Percentiles rank a stretch among this genome's conserved stretches.
Evolutionary conservation across 257 asterid species (phyloP).

Genomic region (Nicotiana sylvestris): DNA sequence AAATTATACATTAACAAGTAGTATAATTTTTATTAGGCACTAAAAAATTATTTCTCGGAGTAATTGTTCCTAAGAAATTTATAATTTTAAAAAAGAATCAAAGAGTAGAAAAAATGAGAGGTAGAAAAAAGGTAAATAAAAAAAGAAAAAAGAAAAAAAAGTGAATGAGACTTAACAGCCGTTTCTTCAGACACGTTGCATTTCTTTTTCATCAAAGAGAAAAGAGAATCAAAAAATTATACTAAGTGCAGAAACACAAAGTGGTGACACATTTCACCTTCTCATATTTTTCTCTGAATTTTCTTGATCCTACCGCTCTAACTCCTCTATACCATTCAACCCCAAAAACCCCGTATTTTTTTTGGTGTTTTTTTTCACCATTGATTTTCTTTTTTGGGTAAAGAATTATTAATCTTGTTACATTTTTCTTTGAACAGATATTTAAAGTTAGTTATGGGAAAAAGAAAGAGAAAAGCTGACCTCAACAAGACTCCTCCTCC

Average conservation of each 20-base stretch:
- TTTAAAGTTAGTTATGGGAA: slow-evolving; percentile 13
- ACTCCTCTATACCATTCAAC: neutral
- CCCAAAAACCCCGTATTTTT: neutral
- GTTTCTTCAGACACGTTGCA: neutral
- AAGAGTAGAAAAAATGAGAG: neutral
- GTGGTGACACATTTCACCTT: neutral
- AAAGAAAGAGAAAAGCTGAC: slow-evolving; percentile 19
- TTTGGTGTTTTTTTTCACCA: neutral
- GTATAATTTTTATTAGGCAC: no score
- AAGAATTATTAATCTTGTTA: neutral
- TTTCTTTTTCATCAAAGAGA: neutral
- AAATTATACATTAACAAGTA: no score
- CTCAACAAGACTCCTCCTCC: slow-evolving; percentile 19
- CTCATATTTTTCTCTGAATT: neutral
- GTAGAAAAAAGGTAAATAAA: neutral
- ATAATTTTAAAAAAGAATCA: no score
- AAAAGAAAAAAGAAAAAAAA: neutral
- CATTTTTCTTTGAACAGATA: neutral
- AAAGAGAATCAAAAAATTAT: neutral
- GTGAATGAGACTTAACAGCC: neutral
- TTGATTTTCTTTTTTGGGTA: neutral
- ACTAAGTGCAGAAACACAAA: neutral
- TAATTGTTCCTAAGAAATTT: no score
- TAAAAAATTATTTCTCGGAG: no score
- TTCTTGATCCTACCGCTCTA: neutral